Conservation (phyloP, 23 red algal species). For the Pyropia haitanensis region DNA sequence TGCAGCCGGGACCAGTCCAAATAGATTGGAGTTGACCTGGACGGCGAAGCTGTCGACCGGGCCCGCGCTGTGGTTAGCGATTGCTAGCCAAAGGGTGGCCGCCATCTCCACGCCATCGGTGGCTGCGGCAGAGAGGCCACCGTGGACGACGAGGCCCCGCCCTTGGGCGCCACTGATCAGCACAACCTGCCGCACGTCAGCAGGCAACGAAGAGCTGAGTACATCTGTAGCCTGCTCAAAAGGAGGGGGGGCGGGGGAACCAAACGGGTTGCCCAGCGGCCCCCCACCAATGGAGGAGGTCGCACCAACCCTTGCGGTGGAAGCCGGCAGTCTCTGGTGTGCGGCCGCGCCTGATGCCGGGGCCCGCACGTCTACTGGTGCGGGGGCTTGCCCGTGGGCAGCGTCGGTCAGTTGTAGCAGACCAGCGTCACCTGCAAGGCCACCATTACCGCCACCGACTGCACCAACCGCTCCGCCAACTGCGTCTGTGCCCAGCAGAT, state of each 20-base stretch:
- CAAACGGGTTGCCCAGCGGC: background rate
- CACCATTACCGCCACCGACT: conserved; percentile 11
- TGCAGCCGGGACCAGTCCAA: conserved; percentile 55
- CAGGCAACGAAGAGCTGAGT: conserved; percentile 7
- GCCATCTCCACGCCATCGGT: background rate
- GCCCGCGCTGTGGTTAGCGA: conserved; percentile 17
- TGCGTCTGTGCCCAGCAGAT: conserved; percentile 6
- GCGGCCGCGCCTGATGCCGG: no score
- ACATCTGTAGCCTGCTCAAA: background rate
- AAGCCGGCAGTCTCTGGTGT: background rate
- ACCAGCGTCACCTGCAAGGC: background rate
- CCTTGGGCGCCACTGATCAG: conserved; percentile 8
- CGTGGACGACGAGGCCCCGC: conserved; percentile 42
- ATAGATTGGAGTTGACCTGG: conserved; percentile 73
- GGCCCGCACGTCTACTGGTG: no score
- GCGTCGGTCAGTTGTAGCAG: background rate
- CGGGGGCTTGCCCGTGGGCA: no score
- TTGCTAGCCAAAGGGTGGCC: conserved; percentile 18
- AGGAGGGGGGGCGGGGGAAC: background rate
- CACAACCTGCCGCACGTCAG: background rate
- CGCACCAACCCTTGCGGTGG: background rate
- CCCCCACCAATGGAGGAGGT: background rate
- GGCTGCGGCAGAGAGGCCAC: conserved; percentile 6
- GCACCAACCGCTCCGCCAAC: background rate
- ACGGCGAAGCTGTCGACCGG: conserved; percentile 46